A percentile compares a stretch with the other conserved stretches of the same genome.
phyloP scores from a whole-genome alignment of 2,329 filamentous ascomycete genomes.

The Fusarium anguioides region DNA sequence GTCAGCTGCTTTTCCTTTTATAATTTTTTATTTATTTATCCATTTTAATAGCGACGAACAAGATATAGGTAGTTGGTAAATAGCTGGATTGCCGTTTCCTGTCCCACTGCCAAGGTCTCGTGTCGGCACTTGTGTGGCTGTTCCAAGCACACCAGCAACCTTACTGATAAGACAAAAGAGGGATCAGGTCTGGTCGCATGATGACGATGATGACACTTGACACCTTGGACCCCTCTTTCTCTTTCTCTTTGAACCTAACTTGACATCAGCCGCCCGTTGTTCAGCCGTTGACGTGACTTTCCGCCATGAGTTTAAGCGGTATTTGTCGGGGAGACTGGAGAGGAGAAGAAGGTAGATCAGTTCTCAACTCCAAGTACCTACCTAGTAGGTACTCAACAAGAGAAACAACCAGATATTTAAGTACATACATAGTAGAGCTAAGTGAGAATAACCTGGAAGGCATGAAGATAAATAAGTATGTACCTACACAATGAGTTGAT shows the following conservation, averaged over 20 bases:
- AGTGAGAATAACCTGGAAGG: not conserved
- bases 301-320: slow-evolving; percentile 16
- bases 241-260: not conserved
- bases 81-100: not conserved
- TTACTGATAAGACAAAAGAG: slow-evolving; percentile 15
- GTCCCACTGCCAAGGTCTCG: slow-evolving; percentile 25
- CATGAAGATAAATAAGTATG: not conserved
- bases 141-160: slow-evolving; percentile 14
- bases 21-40: too few species aligned
- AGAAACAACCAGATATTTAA: not conserved
- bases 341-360: not conserved
- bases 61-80: not conserved
- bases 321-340: slow-evolving; percentile 12
- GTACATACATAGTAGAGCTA: too few species aligned
- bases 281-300: slow-evolving; percentile 33
- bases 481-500: not conserved
- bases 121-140: slow-evolving; percentile 37
- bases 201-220: slow-evolving; percentile 42
- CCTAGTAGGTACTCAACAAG: too few species aligned
- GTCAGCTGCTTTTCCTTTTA: not conserved
- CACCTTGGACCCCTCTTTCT: slow-evolving; percentile 30
- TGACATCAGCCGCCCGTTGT: slow-evolving; percentile 8
- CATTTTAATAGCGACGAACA: too few species aligned
- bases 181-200: slow-evolving; percentile 23
- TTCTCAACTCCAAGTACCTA: not conserved